Base-by-base conservation (phyloP, 208 protist genomes). In the Acanthamoeba royreba region DNA sequence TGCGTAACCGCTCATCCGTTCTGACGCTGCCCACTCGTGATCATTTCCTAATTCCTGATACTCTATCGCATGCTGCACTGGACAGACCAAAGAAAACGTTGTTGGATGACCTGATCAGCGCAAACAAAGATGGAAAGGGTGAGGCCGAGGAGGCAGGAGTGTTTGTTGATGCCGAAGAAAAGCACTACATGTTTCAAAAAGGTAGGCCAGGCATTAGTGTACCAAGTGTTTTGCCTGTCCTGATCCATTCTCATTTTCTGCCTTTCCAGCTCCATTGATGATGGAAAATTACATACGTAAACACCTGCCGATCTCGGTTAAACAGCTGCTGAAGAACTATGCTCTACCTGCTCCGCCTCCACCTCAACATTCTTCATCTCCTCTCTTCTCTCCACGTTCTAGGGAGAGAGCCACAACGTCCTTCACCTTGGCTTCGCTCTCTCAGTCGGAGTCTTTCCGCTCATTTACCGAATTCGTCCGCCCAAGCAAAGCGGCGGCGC, bases 281-380 rank as follows among this genome's bases (percentile, higher is more conserved):
- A 83, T 83, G 72, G 72, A 83, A n/a, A 83, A 83, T 45, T 83
- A 83, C 72, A 83, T 83, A 25, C 72, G 72, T 22, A 83, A 52
- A n/a, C 72, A 83, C 43, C 42, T 83, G 38, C 72, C 72, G 43
- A 46, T 53, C 25, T 83, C 72, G 42, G 43, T 83, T 22, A 9
- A 38, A 45, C 7, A 4, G 72, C 72, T 83, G 72, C 72, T 83
- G 43, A 46, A 83, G 72, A 28, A 83, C 42, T 83, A 53, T 45
- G 43, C 72, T 38, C 72, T 38, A 38, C 58, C 58, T 42, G 17
- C 66, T 1, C 66, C 0, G 0, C 35, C 5, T 11, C 19, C 4
- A 0, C 28, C 4, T 5, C 61, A 0, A 7, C 61, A 0, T 0
- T 42, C 33, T 81, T 42, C 0, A 35, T 42, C 0, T 35, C 72